Base-by-base conservation (phyloP, 2,329 filamentous ascomycete genomes). In the Stagonosporopsis vannaccii region DNA sequence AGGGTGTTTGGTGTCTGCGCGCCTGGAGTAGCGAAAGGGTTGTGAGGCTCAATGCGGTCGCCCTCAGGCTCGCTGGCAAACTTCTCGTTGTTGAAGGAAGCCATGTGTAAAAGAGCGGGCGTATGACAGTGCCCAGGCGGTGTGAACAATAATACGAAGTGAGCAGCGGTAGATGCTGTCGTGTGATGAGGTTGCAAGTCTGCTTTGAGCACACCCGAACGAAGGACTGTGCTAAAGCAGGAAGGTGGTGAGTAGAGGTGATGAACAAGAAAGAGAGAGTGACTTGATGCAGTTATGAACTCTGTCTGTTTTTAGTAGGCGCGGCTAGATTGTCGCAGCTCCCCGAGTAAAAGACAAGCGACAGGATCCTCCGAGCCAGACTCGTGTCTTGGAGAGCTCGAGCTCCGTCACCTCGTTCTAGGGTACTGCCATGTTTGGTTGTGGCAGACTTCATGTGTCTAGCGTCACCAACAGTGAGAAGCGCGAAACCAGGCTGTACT, bases 21-120 rank as follows among this genome's bases (percentile, higher is more conserved):
- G 28, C 55, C 56, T 15, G 61, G 61, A 20, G 61, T 63, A 45
- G 59, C 51, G 43, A 64, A 64, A 39, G 61, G 61, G 28, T 64
- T 62, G 39, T 62, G 49, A 40, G 51, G 37, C 37, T 60, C 55
- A 17, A 49, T 56, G 20, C 49, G 58, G 30, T 49, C 45, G 13
- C 19, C n/a, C 22, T 60, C 60, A 33, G 44, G 36, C 26, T 51
- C 47, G 28, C 42, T 51, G 35, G 55, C 58, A n/a, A 36, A 42
- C 49, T 58, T 54, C 51, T 58, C 56, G 36, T 58, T 54, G 36
- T 25, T 33, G 41, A 49, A 54, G 30, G 45, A 51, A 30, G 56
- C 51, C 56, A 58, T 58, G 37, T 45, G 17, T 36, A 25, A 30
- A 32, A 12, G n/a, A 15, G 4, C 19, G 53, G 51, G 44, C 28